Evolutionary conservation across 179 eudicot genomes (phyloP), one percentile per base, ranked within the genome.

Genomic region (Gypsophila paniculata): DNA sequence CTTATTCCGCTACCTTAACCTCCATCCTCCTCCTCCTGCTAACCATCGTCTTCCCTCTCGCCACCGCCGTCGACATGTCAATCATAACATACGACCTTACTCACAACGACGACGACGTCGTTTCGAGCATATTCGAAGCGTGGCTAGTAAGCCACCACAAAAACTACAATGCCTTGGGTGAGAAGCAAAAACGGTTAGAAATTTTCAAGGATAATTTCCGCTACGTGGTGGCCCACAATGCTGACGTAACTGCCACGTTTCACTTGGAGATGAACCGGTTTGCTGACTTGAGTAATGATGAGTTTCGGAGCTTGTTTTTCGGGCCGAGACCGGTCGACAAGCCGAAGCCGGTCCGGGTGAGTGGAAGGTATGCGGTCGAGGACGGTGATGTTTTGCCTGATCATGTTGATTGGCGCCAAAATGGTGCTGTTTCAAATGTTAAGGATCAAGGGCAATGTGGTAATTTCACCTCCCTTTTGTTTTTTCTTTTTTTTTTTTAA

Each of bases 391-490:
- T 48, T 60, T 62, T 90, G 74, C 93, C 96, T 32, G 78, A 65
- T 8, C 70, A 73, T 12, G 86, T 90, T 21, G 93, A 88, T 61
- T 90, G 96, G 96, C 74, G 96, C 61, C 74, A 80, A 74, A 52
- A 18, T 15, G 96, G 93, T 51, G 93, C 89, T n/a, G 96, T 90
- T 75, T 78, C 86, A 71, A 80, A 82, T 21, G 77, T 90, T 57
- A 88, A 88, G 75, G 80, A 88, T 51, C 96, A 90, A 75, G 96
- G 91, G 49, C 80, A 76, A 57, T 88, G 96, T 59, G 96, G 96
- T 90, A 73, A 74, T 74, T 74, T 74, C 72, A 46, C 67, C 29
- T 42, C n/a, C 23, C 32, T 65, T 17, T 1, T 10, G 3, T 34
- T 48, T 23, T 39, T 62, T 0, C 11, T 44, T 26, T n/a, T 58